phyloP scores from a whole-genome alignment of 192 early-diverging fungal species.

The Podila epigama region DNA sequence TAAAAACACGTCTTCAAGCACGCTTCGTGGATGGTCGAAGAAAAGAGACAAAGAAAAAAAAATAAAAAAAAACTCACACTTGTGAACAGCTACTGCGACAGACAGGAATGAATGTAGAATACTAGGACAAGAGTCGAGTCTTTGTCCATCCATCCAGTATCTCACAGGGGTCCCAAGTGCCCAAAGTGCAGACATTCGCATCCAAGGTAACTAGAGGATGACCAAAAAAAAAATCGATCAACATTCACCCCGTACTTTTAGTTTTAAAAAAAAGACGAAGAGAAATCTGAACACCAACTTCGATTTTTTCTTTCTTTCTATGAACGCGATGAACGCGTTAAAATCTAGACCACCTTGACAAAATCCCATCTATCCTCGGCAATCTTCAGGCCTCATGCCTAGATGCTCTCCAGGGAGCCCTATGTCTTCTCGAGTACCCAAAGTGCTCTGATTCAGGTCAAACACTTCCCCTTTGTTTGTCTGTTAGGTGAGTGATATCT shows the following conservation, averaged over 20 bases:
- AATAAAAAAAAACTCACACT: too few species aligned
- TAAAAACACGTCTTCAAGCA: not conserved
- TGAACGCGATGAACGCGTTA: too few species aligned
- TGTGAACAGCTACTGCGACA: not conserved
- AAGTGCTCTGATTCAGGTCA: slow-evolving; percentile 6
- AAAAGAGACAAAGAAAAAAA: too few species aligned
- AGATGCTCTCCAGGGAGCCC: slow-evolving; percentile 15
- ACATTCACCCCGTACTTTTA: too few species aligned
- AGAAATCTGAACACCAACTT: not conserved
- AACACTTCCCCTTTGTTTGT: slow-evolving; percentile 21
- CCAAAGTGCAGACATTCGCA: not conserved
- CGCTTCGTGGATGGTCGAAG: too few species aligned
- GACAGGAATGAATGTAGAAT: slow-evolving; percentile 5
- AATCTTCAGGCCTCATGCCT: slow-evolving; percentile 3
- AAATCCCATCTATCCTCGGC: slow-evolving; percentile 6
- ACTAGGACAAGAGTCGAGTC: slow-evolving; percentile 9
- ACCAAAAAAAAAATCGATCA: not conserved
- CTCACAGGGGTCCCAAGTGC: slow-evolving; percentile 7
- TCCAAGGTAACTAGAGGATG: slow-evolving; percentile 12
- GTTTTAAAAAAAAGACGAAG: too few species aligned
- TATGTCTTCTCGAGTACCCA: slow-evolving; percentile 36
- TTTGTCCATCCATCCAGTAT: slow-evolving; percentile 26
- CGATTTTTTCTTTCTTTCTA: not conserved
- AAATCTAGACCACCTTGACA: slow-evolving; percentile 9
- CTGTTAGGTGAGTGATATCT: slow-evolving; percentile 20